Conservation (phyloP, 495 filamentous ascomycete species). For the Xylaria flabelliformis region DNA sequence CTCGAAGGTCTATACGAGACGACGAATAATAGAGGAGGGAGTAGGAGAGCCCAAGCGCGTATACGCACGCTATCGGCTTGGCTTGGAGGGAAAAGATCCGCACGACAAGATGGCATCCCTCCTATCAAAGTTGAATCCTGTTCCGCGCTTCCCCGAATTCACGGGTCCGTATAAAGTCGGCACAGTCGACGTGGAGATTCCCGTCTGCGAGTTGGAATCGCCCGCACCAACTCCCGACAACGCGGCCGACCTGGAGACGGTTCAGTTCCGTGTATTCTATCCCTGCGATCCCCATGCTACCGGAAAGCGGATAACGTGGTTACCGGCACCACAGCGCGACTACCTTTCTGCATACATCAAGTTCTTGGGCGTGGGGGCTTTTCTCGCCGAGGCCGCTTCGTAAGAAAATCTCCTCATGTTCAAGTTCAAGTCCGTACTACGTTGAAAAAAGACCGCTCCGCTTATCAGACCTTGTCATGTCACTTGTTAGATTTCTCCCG, state of each 20-base stretch:
- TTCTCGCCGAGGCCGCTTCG: slow-evolving; percentile 65
- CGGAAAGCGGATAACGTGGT: slow-evolving; percentile 64
- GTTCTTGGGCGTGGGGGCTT: slow-evolving; percentile 65
- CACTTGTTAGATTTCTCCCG: slow-evolving; percentile 59
- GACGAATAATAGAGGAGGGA: background rate
- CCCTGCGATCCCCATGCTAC: slow-evolving; percentile 59
- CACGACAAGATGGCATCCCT: slow-evolving; percentile 33
- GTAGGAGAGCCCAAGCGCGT: background rate
- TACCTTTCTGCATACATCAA: slow-evolving; percentile 71
- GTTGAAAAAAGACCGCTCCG: background rate
- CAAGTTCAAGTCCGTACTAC: background rate
- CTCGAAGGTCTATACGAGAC: background rate
- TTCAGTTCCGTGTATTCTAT: slow-evolving; percentile 80
- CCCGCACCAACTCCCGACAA: slow-evolving; percentile 57
- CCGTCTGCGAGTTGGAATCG: slow-evolving; percentile 62
- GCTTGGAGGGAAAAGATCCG: no score
- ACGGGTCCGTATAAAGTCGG: slow-evolving; percentile 77
- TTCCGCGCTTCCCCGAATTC: slow-evolving; percentile 71
- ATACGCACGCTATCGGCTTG: background rate
- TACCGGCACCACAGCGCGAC: slow-evolving; percentile 73
- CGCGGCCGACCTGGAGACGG: slow-evolving; percentile 60
- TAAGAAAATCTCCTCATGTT: slow-evolving; percentile 44
- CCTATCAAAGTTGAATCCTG: slow-evolving; percentile 54
- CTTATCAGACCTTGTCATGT: background rate
- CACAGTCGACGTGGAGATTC: slow-evolving; percentile 75